These are phyloP conservation scores for Pilasporangium apinafurcum DNA, from an alignment of 352 stramenopile genomes.

Conservation along the genomic window DNA sequence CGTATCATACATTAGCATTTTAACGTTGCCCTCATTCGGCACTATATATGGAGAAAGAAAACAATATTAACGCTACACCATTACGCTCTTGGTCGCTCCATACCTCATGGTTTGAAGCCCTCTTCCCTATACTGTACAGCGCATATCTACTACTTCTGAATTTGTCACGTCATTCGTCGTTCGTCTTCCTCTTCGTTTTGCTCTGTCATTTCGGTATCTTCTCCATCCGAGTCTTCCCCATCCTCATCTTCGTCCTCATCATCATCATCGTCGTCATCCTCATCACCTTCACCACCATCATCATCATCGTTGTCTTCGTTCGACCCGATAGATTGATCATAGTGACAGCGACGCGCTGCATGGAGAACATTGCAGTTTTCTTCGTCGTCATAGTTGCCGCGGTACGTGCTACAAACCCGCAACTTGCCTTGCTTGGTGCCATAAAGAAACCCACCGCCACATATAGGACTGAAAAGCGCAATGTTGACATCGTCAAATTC, in stretches of 20 bases:
- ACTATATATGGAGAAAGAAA: slow-evolving; percentile 2
- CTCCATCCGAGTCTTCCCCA: slow-evolving; percentile 19
- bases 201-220: slow-evolving; percentile 10
- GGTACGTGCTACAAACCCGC: slow-evolving; percentile 80
- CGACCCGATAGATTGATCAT: slow-evolving; percentile 47
- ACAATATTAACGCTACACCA: neutral
- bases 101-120: neutral
- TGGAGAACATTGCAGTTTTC: slow-evolving; percentile 83
- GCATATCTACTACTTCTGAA: slow-evolving; percentile 10
- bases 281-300: slow-evolving; percentile 28
- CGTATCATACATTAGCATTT: neutral
- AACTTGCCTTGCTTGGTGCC: slow-evolving; percentile 96
- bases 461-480: slow-evolving; percentile 96
- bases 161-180: neutral
- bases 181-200: slow-evolving; percentile 5
- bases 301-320: slow-evolving; percentile 50
- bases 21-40: too few species aligned
- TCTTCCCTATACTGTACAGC: slow-evolving; percentile 4
- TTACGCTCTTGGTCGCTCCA: too few species aligned
- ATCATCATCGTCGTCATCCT: slow-evolving; percentile 18
- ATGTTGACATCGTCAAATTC: slow-evolving; percentile 98
- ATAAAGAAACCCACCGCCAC: slow-evolving; percentile 96
- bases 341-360: slow-evolving; percentile 47
- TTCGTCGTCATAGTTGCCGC: slow-evolving; percentile 63
- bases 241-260: slow-evolving; percentile 29